Base-by-base conservation (phyloP, 495 filamentous ascomycete genomes). In the Penicillium egyptiacum region DNA sequence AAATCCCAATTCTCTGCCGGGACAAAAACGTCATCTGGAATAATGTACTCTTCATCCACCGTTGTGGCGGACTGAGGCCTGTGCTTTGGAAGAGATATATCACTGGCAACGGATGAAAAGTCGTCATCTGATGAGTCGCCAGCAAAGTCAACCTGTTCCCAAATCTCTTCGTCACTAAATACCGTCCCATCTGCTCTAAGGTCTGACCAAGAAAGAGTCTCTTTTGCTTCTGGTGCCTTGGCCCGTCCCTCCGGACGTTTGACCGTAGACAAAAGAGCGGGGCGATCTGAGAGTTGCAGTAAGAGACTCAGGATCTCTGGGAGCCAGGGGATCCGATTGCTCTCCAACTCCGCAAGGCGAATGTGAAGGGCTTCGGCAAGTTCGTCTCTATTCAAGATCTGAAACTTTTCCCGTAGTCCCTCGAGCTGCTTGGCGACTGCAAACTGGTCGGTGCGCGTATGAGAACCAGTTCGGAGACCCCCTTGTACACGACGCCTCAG, bases 361-460 rank as follows among this genome's bases (percentile, higher is more conserved):
- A 69, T 65, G 20, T 79, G 73, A 12, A 97, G 78, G 8, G 88
- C 90, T 59, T 91, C 85, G n/a, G 90, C 91, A 25, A 96, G 70
- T 16, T 85, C 82, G 67, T 96, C 92, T 55, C 85, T 81, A 69
- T 88, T 86, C 30, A 88, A 76, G 46, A 97, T 79, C 39, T 83
- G 81, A 68, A 96, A 96, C 62, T 93, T 93, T 71, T 98, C 94
- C 58, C 91, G 88, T 17, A 96, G 78, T 3, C 94, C 94, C 22
- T 87, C 82, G 5, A 96, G 79, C 33, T 82, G 85, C 17, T 81
- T 80, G 23, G 83, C 72, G 12, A 96, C 85, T 30, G 90, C 90
- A 67, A 97, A 98, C 63, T 95, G 93, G 73, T 97, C 94, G 0
- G 86, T 90, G 33, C 91, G 85, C 20, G 76, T 77, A 75, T 88